Base-by-base conservation (phyloP, 192 early-diverging fungal genomes). In the Podochytrium sp. region DNA sequence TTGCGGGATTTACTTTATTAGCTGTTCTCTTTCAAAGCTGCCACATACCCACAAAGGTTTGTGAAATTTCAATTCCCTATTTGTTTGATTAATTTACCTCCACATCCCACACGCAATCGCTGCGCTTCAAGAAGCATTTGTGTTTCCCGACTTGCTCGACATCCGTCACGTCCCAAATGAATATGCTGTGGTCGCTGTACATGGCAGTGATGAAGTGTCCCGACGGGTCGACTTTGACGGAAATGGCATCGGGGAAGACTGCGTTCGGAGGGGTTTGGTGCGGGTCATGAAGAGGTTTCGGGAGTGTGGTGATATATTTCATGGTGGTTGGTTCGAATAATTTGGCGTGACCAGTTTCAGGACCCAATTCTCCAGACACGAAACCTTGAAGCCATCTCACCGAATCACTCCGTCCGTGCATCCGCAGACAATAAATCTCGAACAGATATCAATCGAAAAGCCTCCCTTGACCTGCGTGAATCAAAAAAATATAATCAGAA, bases 101-200 rank as follows among this genome's bases (percentile, higher is more conserved):
- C 16, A 90, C 87, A 20, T 92, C 92, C 91, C 91, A 94, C 14
- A 94, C 83, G 75, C 90, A 91, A 65, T 92, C 92, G 50, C 83
- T 86, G 49, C 94, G 92, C 52, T 73, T 86, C 23, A 90, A 42
- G 60, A 91, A 90, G 64, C 85, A 91, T 41, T 86, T 69, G 52
- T 82, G 84, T 43, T 87, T 81, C 29, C 74, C 76, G 1, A 84
- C 75, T 40, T 89, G 85, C 27, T 84, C 84, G 12, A 63, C 27
- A 41, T 92, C 86, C 30, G 55, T 66, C 16, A 92, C 82, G 69
- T 93, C 86, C 91, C 91, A 93, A 6, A 94, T 77, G 65, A 86
- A 83, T 18, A 94, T 50, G 58, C 90, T 91, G 29, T 82, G 84
- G 70, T 94, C 92, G 37, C 82, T 89, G 68, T 92, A 94, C 25